A percentile compares a stretch with the other conserved stretches of the same genome.
phyloP scores from a whole-genome alignment of 805 yeast species.

The Metschnikowia kofuensis region DNA sequence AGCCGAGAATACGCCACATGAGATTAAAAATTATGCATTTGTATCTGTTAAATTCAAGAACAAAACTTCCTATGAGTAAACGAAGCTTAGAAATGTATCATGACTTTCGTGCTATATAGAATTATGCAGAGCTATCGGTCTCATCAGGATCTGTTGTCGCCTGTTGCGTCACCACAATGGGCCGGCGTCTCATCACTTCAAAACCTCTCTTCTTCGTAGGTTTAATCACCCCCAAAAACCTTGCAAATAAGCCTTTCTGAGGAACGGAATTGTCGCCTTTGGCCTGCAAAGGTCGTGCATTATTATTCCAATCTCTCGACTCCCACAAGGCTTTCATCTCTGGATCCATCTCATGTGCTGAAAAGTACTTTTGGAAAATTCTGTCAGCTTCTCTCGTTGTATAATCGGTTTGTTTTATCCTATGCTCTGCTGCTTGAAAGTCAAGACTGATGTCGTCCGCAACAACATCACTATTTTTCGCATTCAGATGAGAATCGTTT shows the following conservation, averaged over 20 bases:
- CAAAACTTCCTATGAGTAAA: too few relatives aligned
- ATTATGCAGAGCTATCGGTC: neutral
- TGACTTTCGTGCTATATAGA: neutral
- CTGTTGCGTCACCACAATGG: conserved; percentile 25
- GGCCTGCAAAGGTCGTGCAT: conserved; percentile 1
- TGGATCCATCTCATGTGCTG: conserved; percentile 45
- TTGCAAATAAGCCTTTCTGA: neutral
- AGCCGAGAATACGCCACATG: conserved; percentile 13
- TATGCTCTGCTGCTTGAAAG: conserved; percentile 7
- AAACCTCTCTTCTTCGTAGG: conserved; percentile 22
- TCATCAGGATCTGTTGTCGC: neutral
- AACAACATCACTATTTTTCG: neutral
- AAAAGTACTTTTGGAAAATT: conserved; percentile 42
- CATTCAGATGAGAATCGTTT: neutral
- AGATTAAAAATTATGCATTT: neutral
- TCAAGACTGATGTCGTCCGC: conserved; percentile 4
- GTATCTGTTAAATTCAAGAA: neutral
- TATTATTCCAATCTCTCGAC: conserved; percentile 29
- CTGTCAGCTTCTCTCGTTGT: conserved; percentile 60
- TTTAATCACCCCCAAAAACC: conserved; percentile 1
- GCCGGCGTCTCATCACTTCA: conserved; percentile 35
- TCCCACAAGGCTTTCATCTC: conserved; percentile 54
- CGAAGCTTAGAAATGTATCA: neutral
- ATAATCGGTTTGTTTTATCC: conserved; percentile 42
- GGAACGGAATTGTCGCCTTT: neutral